Evolutionary conservation across 495 filamentous ascomycete genomes (phyloP).

Genomic region (Trichocladium uniseriatum): DNA sequence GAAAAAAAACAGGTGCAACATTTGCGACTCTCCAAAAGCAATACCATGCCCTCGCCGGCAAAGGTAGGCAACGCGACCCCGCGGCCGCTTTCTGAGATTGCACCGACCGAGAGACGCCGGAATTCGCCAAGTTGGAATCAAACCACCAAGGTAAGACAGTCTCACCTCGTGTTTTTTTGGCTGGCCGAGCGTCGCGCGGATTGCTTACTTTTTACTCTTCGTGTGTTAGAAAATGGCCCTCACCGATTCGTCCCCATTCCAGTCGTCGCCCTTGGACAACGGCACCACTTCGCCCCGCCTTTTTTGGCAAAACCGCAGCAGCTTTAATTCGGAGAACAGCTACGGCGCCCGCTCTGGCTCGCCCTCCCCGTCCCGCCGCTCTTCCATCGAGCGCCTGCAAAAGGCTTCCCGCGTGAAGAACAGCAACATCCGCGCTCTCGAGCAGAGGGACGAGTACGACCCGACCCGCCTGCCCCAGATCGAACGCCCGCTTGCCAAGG

Average conservation of each 20-base stretch:
- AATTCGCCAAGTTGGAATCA: conserved; percentile 77
- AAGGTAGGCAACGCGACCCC: conserved; percentile 37
- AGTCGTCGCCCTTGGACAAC: conserved; percentile 56
- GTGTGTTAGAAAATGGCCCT: conserved; percentile 39
- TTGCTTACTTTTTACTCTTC: conserved; percentile 19
- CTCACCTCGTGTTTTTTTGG: neutral
- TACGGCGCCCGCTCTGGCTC: conserved; percentile 51
- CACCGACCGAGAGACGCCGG: conserved; percentile 45
- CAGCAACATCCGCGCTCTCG: conserved; percentile 86
- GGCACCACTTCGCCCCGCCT: conserved; percentile 60
- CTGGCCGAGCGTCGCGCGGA: conserved; percentile 3
- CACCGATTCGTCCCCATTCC: conserved; percentile 65
- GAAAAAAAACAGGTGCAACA: no score
- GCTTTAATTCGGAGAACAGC: conserved; percentile 61
- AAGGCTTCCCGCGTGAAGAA: conserved; percentile 91
- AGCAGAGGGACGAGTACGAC: conserved; percentile 83
- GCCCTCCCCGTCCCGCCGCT: conserved; percentile 61
- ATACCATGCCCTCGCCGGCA: conserved; percentile 35
- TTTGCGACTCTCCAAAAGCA: conserved; percentile 50
- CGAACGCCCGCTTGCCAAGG: conserved; percentile 67
- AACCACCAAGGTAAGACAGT: conserved; percentile 49
- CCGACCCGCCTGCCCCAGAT: conserved; percentile 63
- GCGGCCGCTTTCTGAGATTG: conserved; percentile 50
- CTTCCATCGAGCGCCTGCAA: conserved; percentile 89
- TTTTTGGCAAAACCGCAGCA: conserved; percentile 81